Evolutionary conservation across 371 early-diverging fungal genomes (phyloP), one percentile per base, ranked within the genome.

Genomic region (Haplosporangium sp.): DNA sequence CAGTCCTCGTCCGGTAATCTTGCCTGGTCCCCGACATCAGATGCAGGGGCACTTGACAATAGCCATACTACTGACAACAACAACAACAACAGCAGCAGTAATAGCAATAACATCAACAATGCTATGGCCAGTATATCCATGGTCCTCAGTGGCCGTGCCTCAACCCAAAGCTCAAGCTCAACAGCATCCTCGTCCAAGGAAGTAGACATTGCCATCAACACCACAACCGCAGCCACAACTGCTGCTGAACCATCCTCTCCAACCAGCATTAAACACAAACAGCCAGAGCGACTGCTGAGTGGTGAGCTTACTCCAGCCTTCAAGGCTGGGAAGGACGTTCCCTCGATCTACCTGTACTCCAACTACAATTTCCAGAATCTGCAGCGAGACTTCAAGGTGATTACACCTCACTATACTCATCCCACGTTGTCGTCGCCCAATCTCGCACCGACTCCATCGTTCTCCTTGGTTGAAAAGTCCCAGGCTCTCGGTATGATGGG

Each of bases 31-130:
- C n/a, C n/a, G n/a, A n/a, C n/a, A n/a, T n/a, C n/a, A n/a, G n/a
- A n/a, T n/a, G n/a, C n/a, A n/a, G n/a, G n/a, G n/a, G n/a, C n/a
- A n/a, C n/a, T n/a, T n/a, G n/a, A n/a, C n/a, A n/a, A n/a, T n/a
- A n/a, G n/a, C n/a, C n/a, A n/a, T n/a, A n/a, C n/a, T n/a, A 67
- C 56, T 92, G 92, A 91, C 69, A 77, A 9, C 72, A 83, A 64
- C 79, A 79, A n/a, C 83, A 84, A 29, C 65, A 81, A 8, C 63
- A 55, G 55, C n/a, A n/a, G n/a, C n/a, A n/a, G n/a, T n/a, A n/a
- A n/a, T n/a, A n/a, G n/a, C n/a, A n/a, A n/a, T n/a, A n/a, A n/a
- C n/a, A n/a, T n/a, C n/a, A n/a, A n/a, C n/a, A n/a, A 79, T 47
- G 58, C 62, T 41, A 79, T 79, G 72, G 69, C 79, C 13, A 79